Conservation (phyloP, 768 basidiomycete species). For the Rhizopogon salebrosus region DNA sequence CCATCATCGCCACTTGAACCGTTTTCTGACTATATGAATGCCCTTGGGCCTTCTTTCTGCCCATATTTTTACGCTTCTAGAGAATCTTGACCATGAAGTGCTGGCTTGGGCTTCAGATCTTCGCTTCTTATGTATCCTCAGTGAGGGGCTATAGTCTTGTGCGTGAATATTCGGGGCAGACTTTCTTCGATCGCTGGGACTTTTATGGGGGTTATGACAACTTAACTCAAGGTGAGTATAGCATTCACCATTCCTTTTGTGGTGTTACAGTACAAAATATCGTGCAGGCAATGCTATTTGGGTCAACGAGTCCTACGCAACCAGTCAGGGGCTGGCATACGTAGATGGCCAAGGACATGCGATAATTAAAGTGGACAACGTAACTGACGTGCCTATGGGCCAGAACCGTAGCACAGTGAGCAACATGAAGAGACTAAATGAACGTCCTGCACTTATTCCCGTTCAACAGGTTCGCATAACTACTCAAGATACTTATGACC, state of each 20-base stretch:
- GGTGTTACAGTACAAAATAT: not conserved
- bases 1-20: not conserved
- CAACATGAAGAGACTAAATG: not conserved
- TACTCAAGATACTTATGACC: constrained; percentile 34
- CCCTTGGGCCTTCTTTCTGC: not conserved
- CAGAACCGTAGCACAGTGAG: constrained; percentile 56
- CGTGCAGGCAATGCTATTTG: constrained; percentile 58
- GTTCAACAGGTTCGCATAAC: constrained; percentile 39
- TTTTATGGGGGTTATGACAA: constrained; percentile 49
- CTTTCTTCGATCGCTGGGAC: constrained; percentile 53
- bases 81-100: constrained; percentile 10
- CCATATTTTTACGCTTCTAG: not conserved
- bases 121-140: constrained; percentile 3
- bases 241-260: constrained; percentile 17
- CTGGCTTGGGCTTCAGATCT: not conserved
- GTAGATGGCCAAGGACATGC: constrained; percentile 58
- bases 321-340: constrained; percentile 47
- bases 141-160: constrained; percentile 30
- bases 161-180: constrained; percentile 39
- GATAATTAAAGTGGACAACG: constrained; percentile 73
- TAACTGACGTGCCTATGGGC: constrained; percentile 44
- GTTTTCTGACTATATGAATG: constrained; percentile 5
- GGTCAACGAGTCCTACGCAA: constrained; percentile 43
- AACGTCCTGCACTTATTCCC: constrained; percentile 6
- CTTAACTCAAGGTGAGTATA: constrained; percentile 32